These are phyloP conservation scores for Cinchona pubescens DNA, from an alignment of 257 asterid genomes.

Conservation along the genomic window DNA sequence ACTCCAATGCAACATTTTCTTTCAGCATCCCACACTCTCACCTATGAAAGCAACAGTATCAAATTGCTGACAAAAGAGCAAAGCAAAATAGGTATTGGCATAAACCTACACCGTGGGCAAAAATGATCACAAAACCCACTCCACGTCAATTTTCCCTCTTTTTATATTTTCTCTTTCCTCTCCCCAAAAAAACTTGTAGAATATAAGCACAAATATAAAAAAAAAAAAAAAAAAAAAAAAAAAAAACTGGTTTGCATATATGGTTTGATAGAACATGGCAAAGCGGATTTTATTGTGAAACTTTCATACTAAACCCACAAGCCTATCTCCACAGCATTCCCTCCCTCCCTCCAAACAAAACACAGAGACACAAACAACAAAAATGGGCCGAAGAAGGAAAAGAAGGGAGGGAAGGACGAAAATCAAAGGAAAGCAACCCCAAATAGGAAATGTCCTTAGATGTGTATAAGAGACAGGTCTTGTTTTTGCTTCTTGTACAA, in stretches of 20 bases:
- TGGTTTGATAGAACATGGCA: background rate
- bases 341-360: background rate
- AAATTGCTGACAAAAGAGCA: constrained; percentile 10
- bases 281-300: background rate
- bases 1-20: constrained; percentile 67
- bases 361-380: no score
- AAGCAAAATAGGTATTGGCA: constrained; percentile 8
- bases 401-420: background rate
- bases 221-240: no score
- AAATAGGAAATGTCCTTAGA: constrained; percentile 40
- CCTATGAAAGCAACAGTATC: constrained; percentile 46
- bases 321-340: background rate
- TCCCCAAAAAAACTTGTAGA: background rate
- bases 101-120: background rate
- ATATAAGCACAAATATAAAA: background rate
- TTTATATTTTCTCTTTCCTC: no score
- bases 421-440: background rate
- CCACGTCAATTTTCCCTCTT: background rate
- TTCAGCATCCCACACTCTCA: constrained; percentile 86
- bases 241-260: background rate
- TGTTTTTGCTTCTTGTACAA: constrained; percentile 97
- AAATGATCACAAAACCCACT: background rate
- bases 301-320: background rate
- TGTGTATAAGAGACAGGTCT: no score
- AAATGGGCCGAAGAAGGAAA: no score